Evolutionary conservation across 2,329 filamentous ascomycete genomes (phyloP).

Genomic region (Penicillium corylophilum): DNA sequence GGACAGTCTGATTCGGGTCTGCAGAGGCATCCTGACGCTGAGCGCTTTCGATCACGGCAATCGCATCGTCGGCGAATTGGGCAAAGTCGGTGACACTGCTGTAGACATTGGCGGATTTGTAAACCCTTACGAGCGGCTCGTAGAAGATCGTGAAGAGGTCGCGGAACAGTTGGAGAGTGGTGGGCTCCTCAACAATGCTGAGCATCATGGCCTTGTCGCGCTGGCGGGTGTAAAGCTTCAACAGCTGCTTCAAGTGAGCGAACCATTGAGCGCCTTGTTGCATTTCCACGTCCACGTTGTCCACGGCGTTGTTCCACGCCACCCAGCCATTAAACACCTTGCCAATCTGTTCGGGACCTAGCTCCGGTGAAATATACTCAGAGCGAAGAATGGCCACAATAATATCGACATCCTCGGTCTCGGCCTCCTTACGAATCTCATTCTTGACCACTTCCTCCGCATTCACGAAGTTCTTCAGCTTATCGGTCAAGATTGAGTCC

Average conservation of each 20-base stretch:
- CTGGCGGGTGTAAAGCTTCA: conserved; percentile 88
- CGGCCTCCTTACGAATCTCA: conserved; percentile 70
- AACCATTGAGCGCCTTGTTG: conserved; percentile 88
- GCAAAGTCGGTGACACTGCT: conserved; percentile 96
- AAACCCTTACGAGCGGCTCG: conserved; percentile 92
- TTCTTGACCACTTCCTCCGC: conserved; percentile 73
- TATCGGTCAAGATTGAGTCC: conserved; percentile 75
- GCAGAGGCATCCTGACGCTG: conserved; percentile 79
- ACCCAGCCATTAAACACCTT: conserved; percentile 92
- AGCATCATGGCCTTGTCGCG: conserved; percentile 98
- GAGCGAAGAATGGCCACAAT: conserved; percentile 82
- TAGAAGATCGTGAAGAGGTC: conserved; percentile 99
- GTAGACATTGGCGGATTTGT: conserved; percentile 98
- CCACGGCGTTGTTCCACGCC: conserved; percentile 91
- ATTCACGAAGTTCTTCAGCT: conserved; percentile 77
- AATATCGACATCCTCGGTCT: conserved; percentile 73
- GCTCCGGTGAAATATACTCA: conserved; percentile 69
- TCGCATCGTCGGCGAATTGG: conserved; percentile 87
- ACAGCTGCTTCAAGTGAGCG: conserved; percentile 87
- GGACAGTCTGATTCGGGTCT: conserved; percentile 96
- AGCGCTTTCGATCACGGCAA: conserved; percentile 69
- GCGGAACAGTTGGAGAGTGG: conserved; percentile 92
- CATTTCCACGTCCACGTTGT: conserved; percentile 82
- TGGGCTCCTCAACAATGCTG: conserved; percentile 88
- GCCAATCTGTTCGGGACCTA: conserved; percentile 73